Evolutionary conservation across 768 basidiomycete genomes (phyloP).

Genomic region (Sporobolomyces phaffii): DNA sequence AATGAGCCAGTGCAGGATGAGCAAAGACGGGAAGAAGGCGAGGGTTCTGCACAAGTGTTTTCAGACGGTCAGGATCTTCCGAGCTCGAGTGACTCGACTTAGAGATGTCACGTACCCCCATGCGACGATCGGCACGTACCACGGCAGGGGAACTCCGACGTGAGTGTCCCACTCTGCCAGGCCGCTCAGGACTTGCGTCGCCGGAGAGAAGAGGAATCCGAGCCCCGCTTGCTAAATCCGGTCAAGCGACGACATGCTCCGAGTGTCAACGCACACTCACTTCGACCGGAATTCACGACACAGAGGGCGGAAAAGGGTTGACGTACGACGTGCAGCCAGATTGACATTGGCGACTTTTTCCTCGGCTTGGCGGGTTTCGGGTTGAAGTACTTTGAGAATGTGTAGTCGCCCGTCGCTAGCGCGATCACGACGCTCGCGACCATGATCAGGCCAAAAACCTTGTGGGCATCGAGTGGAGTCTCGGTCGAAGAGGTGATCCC

Average conservation of each 20-base stretch:
- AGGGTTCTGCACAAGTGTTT: conserved; percentile 1
- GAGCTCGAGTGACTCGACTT: background rate
- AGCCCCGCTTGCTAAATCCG: conserved; percentile 1
- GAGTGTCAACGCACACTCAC: too few relatives aligned
- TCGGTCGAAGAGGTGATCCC: background rate
- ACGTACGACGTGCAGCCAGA: conserved; percentile 4
- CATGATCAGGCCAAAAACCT: conserved; percentile 6
- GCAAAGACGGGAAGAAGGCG: conserved; percentile 7
- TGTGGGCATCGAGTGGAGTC: conserved; percentile 8
- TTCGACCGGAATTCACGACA: too few relatives aligned
- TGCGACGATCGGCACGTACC: conserved; percentile 1
- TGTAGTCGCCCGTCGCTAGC: background rate
- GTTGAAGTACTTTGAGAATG: background rate
- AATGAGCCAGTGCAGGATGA: conserved; percentile 3
- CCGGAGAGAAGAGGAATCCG: conserved; percentile 1
- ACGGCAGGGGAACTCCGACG: background rate
- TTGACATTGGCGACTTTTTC: conserved; percentile 6
- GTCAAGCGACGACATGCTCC: too few relatives aligned
- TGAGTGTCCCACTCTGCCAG: conserved; percentile 4
- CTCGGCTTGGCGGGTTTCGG: background rate
- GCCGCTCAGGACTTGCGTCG: conserved; percentile 4
- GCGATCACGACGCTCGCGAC: background rate
- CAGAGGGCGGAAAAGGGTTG: background rate
- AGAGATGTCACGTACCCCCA: background rate
- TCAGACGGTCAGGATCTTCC: background rate